Conservation (phyloP, 805 yeast genomes). For the Tetrapisispora namnaoensis region DNA sequence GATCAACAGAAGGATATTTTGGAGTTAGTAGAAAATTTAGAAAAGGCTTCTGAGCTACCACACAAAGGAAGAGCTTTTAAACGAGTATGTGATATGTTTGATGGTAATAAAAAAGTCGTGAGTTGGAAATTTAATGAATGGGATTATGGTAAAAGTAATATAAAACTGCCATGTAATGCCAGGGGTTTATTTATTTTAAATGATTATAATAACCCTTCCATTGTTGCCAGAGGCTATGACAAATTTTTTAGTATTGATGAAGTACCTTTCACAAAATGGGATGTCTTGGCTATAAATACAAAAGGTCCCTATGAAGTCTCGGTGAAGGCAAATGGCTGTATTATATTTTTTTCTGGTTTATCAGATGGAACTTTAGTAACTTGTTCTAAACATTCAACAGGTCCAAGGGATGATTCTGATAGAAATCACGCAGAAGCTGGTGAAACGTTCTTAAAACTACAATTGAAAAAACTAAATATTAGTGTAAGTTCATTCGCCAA, state of each 20-base stretch:
- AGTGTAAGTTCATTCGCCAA: conserved; percentile 45
- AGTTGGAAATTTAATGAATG: conserved; percentile 87
- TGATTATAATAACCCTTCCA: conserved; percentile 28
- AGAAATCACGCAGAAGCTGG: conserved; percentile 75
- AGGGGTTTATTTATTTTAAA: conserved; percentile 67
- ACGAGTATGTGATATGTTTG: conserved; percentile 20
- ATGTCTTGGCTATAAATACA: conserved; percentile 37
- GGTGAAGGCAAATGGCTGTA: conserved; percentile 89
- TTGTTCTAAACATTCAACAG: conserved; percentile 87
- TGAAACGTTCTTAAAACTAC: conserved; percentile 43
- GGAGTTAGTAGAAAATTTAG: conserved; percentile 13
- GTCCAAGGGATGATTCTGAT: conserved; percentile 42
- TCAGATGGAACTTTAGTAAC: conserved; percentile 70
- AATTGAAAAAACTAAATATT: conserved; percentile 36
- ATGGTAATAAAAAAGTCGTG: conserved; percentile 19
- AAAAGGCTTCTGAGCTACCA: conserved; percentile 13
- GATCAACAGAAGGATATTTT: neutral
- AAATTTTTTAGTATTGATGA: conserved; percentile 86
- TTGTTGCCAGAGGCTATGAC: conserved; percentile 83
- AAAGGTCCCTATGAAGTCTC: conserved; percentile 74
- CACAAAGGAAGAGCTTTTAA: conserved; percentile 29
- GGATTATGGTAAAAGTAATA: conserved; percentile 58
- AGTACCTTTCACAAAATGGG: conserved; percentile 41
- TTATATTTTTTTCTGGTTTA: conserved; percentile 70
- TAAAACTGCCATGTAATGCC: conserved; percentile 59